Percentiles rank a stretch among this genome's conserved stretches.
phyloP scores from a whole-genome alignment of 768 basidiomycete genomes.

The Lanmaoa rubissima region DNA sequence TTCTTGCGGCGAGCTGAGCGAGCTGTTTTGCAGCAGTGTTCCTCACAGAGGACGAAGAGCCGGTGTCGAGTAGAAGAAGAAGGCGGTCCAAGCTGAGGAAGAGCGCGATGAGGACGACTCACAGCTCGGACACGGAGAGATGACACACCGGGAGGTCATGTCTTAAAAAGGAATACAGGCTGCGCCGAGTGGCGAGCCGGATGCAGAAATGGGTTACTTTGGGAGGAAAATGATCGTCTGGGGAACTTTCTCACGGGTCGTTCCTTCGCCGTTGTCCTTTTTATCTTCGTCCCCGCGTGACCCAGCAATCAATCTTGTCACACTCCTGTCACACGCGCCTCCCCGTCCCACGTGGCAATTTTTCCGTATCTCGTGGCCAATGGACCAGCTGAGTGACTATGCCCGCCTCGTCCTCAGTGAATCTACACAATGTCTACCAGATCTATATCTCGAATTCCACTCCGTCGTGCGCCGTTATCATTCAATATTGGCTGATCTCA shows the following conservation, averaged over 20 bases:
- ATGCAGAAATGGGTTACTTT: constrained; percentile 39
- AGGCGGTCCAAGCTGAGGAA: constrained; percentile 86
- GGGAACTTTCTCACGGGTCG: constrained; percentile 52
- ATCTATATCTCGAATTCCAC: neutral
- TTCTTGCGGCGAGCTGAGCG: constrained; percentile 85
- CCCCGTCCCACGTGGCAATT: neutral
- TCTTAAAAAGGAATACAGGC: constrained; percentile 51
- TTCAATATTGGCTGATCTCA: neutral
- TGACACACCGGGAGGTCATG: constrained; percentile 73
- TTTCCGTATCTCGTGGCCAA: constrained; percentile 1
- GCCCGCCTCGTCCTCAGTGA: constrained; percentile 4
- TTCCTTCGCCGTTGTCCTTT: constrained; percentile 52
- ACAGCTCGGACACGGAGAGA: neutral
- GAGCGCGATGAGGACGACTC: neutral
- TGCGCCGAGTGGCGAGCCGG: constrained; percentile 48
- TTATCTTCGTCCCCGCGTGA: constrained; percentile 54
- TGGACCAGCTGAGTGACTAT: constrained; percentile 4
- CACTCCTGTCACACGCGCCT: constrained; percentile 27
- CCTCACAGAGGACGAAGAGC: constrained; percentile 85
- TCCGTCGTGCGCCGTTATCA: neutral
- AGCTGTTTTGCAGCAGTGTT: constrained; percentile 97
- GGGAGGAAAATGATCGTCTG: constrained; percentile 43
- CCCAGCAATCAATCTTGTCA: constrained; percentile 39
- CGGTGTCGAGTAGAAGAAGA: constrained; percentile 92
- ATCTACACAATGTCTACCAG: no score